A percentile compares a stretch with the other conserved stretches of the same genome.
Conservation (phyloP, 2,329 filamentous ascomycete genomes). For the Sclerotinia sclerotiorum region DNA sequence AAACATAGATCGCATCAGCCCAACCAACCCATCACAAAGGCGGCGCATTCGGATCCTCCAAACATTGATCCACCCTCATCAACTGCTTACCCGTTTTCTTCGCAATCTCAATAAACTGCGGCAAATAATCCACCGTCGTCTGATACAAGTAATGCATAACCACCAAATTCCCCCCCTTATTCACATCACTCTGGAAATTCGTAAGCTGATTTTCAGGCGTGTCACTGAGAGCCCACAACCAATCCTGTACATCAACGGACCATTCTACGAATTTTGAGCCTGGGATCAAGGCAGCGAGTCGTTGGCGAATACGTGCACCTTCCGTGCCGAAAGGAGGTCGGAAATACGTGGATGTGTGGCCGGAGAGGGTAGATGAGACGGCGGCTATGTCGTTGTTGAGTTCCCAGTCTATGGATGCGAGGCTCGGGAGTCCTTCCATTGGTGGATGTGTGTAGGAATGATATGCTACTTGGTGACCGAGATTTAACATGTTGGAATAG, state of each 20-base stretch:
- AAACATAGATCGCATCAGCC: too few relatives aligned
- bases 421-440: constrained; percentile 56
- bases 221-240: constrained; percentile 61
- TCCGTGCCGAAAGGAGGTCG: constrained; percentile 68
- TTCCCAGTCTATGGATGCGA: constrained; percentile 60
- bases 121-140: constrained; percentile 62
- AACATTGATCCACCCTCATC: constrained; percentile 66
- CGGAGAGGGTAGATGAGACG: constrained; percentile 42
- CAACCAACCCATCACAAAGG: constrained; percentile 37
- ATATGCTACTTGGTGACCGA: constrained; percentile 67
- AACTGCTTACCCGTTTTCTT: constrained; percentile 63
- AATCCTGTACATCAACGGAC: constrained; percentile 71
- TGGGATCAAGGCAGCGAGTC: constrained; percentile 53
- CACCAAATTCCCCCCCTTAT: constrained; percentile 61
- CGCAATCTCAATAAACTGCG: constrained; percentile 63
- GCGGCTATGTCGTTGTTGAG: constrained; percentile 57
- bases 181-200: constrained; percentile 63
- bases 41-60: constrained; percentile 61
- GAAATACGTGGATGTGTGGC: constrained; percentile 56
- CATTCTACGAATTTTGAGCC: constrained; percentile 63
- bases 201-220: constrained; percentile 67
- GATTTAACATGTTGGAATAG: constrained; percentile 61
- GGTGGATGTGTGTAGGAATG: constrained; percentile 71
- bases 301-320: constrained; percentile 64
- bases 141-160: constrained; percentile 70